Evolutionary conservation across 2,329 filamentous ascomycete genomes (phyloP), one percentile per base, ranked within the genome.

Genomic region (Neofusicoccum sp.): DNA sequence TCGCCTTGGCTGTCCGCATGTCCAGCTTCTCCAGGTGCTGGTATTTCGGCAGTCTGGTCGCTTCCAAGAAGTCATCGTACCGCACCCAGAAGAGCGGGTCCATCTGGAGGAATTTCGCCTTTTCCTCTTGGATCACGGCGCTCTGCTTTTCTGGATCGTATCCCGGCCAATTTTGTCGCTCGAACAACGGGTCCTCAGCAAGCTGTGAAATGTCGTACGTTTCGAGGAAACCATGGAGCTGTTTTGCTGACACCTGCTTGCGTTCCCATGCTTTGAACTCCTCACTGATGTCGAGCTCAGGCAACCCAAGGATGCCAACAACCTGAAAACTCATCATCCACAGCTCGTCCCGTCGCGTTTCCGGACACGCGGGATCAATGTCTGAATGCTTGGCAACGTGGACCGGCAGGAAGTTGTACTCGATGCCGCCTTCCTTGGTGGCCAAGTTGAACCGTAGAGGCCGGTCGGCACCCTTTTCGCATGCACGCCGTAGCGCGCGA

Each of bases 311-410:
- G 43, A 77, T 73, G 43, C 75, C 75, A 1, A 73, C 73, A 6
- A 70, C 66, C 62, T 76, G 74, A 62, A 75, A 76, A 5, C 72
- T 74, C 63, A 72, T 69, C 58, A 76, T 69, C 63, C 75, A 76
- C 1, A 67, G 67, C 60, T 71, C 48, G 16, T 69, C 65, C 8
- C 66, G 14, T 63, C 44, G 34, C 63, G 62, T n/a, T 44, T 45
- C 31, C 62, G 61, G 41, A 62, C 64, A 12, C 28, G 49, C 16
- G 31, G 45, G 24, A 60, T 64, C 51, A 64, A 65, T 44, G 75
- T 66, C 44, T 75, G 71, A 26, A 69, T 61, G 14, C 70, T 67
- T 12, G 68, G 71, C n/a, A 67, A 70, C 73, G 56, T 73, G 69
- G 6, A 77, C 67, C 3, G 75, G 75, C 3, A 76, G 66, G 49